Percentiles rank a stretch among this genome's conserved stretches.
Evolutionary conservation across 352 stramenopile species (phyloP).

Genomic region (Globisporangium solare): DNA sequence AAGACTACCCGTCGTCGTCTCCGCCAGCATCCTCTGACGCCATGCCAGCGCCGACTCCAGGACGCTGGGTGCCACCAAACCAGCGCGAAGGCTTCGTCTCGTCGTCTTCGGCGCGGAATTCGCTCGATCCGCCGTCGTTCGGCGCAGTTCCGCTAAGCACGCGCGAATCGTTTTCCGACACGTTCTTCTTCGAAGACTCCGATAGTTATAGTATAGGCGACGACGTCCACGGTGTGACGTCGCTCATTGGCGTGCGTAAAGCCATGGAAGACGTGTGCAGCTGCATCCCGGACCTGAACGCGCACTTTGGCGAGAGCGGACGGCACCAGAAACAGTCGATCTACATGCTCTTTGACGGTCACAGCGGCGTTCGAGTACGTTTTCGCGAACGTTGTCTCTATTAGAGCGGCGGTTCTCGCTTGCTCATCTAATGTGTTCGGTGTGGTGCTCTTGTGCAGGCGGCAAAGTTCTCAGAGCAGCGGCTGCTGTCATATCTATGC

Average conservation of each 20-base stretch:
- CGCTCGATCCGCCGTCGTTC: constrained; percentile 41
- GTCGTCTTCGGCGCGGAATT: constrained; percentile 26
- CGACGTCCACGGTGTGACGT: constrained; percentile 73
- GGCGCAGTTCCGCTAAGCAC: constrained; percentile 8
- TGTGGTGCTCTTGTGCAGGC: constrained; percentile 30
- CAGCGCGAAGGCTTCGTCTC: constrained; percentile 42
- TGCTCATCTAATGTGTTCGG: background rate
- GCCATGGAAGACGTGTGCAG: constrained; percentile 81
- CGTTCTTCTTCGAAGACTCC: constrained; percentile 54
- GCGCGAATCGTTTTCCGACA: constrained; percentile 51
- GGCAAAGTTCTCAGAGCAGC: constrained; percentile 71
- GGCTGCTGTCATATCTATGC: constrained; percentile 62
- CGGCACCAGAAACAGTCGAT: constrained; percentile 56
- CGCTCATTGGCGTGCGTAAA: constrained; percentile 69
- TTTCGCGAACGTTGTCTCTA: too few species aligned
- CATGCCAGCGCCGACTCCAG: constrained; percentile 28
- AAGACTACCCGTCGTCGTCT: constrained; percentile 17
- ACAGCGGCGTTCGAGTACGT: constrained; percentile 72
- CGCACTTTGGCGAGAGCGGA: constrained; percentile 31
- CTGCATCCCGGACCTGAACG: constrained; percentile 71
- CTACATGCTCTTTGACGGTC: constrained; percentile 83
- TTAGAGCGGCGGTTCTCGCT: too few species aligned
- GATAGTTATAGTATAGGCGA: constrained; percentile 67
- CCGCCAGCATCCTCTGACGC: constrained; percentile 33
- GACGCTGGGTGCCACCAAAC: constrained; percentile 49